A percentile compares a stretch with the other conserved stretches of the same genome.
These are phyloP conservation scores for Fusarium bulbicola DNA, from an alignment of 2,329 filamentous ascomycete species.

Conservation along the genomic window DNA sequence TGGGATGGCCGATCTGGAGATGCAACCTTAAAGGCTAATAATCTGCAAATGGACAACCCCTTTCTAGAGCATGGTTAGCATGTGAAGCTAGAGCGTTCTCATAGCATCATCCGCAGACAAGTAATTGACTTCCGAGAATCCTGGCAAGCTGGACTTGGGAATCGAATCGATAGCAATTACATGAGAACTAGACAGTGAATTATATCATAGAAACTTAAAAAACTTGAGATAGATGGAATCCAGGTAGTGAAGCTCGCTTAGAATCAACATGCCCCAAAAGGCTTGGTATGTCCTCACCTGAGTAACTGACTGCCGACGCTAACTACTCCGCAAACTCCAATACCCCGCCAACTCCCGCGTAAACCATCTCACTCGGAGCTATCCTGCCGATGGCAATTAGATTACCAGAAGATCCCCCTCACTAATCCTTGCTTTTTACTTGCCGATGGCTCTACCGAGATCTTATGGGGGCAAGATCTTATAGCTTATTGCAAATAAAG, in stretches of 20 bases:
- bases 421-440: not conserved
- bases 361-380: not conserved
- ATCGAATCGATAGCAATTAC: fast-evolving
- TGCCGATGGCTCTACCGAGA: not conserved
- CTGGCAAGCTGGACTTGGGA: not conserved
- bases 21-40: not conserved
- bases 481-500: too few species aligned
- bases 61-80: not conserved
- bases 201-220: fast-evolving
- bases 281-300: not conserved
- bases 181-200: fast-evolving
- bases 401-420: not conserved
- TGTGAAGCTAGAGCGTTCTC: not conserved
- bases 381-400: not conserved
- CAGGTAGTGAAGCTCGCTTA: not conserved
- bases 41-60: not conserved
- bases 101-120: not conserved
- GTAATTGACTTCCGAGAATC: not conserved
- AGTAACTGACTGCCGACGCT: not conserved
- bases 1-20: not conserved
- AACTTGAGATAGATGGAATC: not conserved
- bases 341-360: not conserved
- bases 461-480: not conserved
- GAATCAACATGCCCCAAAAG: not conserved
- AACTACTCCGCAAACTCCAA: not conserved